phyloP scores from a whole-genome alignment of 352 stramenopile genomes.

The Nothophytophthora sp. region DNA sequence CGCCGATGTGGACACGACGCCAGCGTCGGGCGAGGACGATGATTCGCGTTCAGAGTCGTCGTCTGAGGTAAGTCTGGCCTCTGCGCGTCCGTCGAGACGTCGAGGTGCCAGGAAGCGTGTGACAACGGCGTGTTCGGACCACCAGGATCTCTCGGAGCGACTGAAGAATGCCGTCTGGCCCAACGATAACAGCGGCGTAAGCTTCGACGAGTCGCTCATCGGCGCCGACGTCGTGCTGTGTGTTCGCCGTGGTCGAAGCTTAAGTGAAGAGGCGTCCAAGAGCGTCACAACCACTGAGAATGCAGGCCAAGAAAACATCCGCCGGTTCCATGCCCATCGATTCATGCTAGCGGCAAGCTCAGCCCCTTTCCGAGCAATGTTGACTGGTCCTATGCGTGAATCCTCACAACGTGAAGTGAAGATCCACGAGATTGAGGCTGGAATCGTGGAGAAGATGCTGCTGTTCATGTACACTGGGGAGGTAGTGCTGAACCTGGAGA shows the following conservation, averaged over 20 bases:
- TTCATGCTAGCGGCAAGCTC: conserved; percentile 88
- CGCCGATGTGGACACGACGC: conserved; percentile 43
- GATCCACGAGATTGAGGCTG: conserved; percentile 60
- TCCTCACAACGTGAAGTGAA: conserved; percentile 69
- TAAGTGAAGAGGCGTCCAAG: conserved; percentile 5
- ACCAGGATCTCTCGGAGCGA: conserved; percentile 58
- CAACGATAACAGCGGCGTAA: conserved; percentile 18
- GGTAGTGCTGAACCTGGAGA: conserved; percentile 71
- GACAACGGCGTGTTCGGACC: conserved; percentile 55
- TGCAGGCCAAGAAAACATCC: conserved; percentile 4
- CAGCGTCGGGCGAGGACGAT: conserved; percentile 70
- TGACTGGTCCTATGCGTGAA: conserved; percentile 82
- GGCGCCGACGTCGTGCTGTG: conserved; percentile 78
- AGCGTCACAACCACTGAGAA: conserved; percentile 3
- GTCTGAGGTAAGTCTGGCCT: conserved; percentile 47
- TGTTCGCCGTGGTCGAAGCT: conserved; percentile 22
- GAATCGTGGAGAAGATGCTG: conserved; percentile 81
- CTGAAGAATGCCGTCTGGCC: conserved; percentile 50
- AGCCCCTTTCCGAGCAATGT: conserved; percentile 81
- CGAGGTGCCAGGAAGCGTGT: conserved; percentile 37
- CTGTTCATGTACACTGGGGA: conserved; percentile 87
- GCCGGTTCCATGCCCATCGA: conserved; percentile 65
- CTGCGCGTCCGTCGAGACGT: conserved; percentile 24
- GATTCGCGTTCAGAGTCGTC: conserved; percentile 82
- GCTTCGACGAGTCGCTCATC: conserved; percentile 63